phyloP scores from a whole-genome alignment of 2,329 filamentous ascomycete species.

The Penicillium freii region DNA sequence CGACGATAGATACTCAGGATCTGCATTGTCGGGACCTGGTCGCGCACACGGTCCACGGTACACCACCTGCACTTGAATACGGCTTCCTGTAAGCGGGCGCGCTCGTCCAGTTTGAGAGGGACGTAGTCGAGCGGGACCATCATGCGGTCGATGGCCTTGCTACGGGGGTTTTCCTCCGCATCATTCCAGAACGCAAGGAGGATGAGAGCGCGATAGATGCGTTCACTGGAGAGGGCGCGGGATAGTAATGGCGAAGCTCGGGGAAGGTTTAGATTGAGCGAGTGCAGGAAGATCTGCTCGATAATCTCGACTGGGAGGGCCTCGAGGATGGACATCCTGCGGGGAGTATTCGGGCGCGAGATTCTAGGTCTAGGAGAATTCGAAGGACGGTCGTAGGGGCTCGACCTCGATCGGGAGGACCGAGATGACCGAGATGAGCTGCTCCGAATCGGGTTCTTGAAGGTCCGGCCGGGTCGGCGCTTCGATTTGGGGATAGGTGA shows the following conservation, averaged over 20 bases:
- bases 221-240: conserved; percentile 40
- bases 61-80: conserved; percentile 44
- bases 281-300: conserved; percentile 53
- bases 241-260: conserved; percentile 44
- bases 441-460: conserved; percentile 10
- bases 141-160: conserved; percentile 26
- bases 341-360: conserved; percentile 5
- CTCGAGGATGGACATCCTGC: conserved; percentile 41
- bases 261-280: conserved; percentile 47
- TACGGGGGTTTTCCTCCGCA: conserved; percentile 5
- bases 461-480: conserved; percentile 11
- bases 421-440: conserved; percentile 1
- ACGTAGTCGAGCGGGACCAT: conserved; percentile 39
- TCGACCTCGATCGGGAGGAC: conserved; percentile 7
- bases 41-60: conserved; percentile 35
- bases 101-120: conserved; percentile 28
- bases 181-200: conserved; percentile 43
- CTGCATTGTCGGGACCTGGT: conserved; percentile 36
- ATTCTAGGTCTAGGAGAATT: neutral
- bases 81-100: conserved; percentile 33
- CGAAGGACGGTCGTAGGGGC: conserved; percentile 6
- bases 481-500: neutral
- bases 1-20: conserved; percentile 34
- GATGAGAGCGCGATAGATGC: conserved; percentile 43
- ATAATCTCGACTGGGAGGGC: conserved; percentile 51